Evolutionary conservation across 2,329 filamentous ascomycete genomes (phyloP).

Genomic region (Colletotrichum falcatum): DNA sequence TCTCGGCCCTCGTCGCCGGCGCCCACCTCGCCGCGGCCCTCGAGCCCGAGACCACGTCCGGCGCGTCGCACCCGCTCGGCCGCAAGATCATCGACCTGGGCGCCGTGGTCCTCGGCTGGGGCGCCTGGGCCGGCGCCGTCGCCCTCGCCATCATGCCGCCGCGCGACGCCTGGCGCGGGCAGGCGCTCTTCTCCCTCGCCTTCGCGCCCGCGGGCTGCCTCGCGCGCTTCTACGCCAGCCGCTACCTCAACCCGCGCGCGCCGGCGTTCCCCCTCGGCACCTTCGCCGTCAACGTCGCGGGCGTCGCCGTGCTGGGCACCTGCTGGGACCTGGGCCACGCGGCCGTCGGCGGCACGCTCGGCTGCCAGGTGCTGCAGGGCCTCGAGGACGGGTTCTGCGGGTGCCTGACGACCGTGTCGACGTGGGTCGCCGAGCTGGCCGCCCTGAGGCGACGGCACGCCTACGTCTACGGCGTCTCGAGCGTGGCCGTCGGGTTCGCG

Average conservation of each 20-base stretch:
- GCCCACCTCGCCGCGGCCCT: constrained; percentile 78
- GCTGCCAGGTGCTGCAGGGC: constrained; percentile 76
- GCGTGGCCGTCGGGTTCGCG: constrained; percentile 68
- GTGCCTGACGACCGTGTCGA: constrained; percentile 74
- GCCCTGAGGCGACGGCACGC: constrained; percentile 64
- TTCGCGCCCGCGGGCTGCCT: constrained; percentile 88
- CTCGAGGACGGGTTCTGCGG: constrained; percentile 77
- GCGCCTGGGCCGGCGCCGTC: constrained; percentile 82
- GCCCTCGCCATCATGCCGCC: constrained; percentile 80
- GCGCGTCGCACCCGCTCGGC: constrained; percentile 69
- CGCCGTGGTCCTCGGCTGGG: constrained; percentile 74
- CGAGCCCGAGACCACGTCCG: constrained; percentile 67
- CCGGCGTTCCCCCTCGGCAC: constrained; percentile 86
- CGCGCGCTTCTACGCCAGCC: constrained; percentile 77
- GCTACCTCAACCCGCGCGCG: constrained; percentile 75
- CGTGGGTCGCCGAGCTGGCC: constrained; percentile 73
- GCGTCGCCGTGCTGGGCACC: constrained; percentile 80
- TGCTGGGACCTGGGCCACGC: constrained; percentile 83
- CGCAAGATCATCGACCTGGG: constrained; percentile 73
- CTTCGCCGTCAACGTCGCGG: constrained; percentile 83
- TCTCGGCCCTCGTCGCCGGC: constrained; percentile 77
- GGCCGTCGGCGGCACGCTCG: constrained; percentile 63
- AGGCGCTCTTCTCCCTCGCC: constrained; percentile 80
- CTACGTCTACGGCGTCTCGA: constrained; percentile 76
- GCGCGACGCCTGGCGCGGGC: constrained; percentile 79